Conservation (phyloP, 352 stramenopile genomes). For the Pythium diclinum region DNA sequence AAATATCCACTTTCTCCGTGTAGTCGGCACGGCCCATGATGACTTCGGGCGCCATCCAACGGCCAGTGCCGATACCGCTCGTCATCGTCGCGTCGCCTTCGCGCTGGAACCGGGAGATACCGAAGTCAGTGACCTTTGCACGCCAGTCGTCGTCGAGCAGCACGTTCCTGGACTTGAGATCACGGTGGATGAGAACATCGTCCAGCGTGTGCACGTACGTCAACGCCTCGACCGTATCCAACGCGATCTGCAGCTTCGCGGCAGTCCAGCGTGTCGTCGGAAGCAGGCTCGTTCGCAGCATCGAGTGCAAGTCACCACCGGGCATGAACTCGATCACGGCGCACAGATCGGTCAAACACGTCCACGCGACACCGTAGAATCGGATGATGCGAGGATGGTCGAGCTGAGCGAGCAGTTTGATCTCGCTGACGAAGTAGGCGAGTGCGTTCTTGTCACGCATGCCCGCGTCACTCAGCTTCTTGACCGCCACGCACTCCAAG, state of each 20-base stretch:
- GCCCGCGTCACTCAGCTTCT: conserved; percentile 43
- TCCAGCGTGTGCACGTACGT: conserved; percentile 32
- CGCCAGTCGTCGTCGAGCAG: conserved; percentile 29
- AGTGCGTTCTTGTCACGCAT: conserved; percentile 18
- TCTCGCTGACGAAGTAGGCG: conserved; percentile 26
- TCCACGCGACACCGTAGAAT: conserved; percentile 38
- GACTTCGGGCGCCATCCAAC: conserved; percentile 39
- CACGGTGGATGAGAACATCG: conserved; percentile 31
- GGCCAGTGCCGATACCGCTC: conserved; percentile 29
- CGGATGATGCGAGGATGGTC: conserved; percentile 34
- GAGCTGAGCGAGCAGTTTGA: conserved; percentile 32
- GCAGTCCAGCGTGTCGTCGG: conserved; percentile 19
- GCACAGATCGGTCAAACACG: conserved; percentile 26
- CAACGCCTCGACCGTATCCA: conserved; percentile 32
- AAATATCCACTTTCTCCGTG: conserved; percentile 34
- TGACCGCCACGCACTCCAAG: conserved; percentile 48
- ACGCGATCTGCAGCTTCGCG: conserved; percentile 32
- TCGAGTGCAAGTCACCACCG: conserved; percentile 31
- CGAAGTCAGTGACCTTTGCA: conserved; percentile 38
- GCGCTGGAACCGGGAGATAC: conserved; percentile 28
- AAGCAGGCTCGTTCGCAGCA: conserved; percentile 25
- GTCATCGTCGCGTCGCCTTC: conserved; percentile 29
- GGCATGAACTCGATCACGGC: conserved; percentile 39
- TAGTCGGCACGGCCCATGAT: conserved; percentile 30
- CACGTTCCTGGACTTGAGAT: conserved; percentile 40